Evolutionary conservation across 129 eudicot genomes (phyloP).

Genomic region (Flaveria trinervia): DNA sequence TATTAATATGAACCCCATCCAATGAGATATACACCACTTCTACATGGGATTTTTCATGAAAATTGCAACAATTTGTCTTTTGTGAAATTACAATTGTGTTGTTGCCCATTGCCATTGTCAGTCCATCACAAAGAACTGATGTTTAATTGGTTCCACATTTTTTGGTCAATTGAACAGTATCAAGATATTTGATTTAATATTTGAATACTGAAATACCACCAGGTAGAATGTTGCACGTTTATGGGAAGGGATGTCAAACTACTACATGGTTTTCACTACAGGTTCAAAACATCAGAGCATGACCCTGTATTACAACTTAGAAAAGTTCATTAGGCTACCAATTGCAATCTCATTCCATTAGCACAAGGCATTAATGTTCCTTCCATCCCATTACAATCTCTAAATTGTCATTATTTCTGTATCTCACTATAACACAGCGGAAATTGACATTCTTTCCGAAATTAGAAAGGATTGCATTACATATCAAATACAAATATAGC

Average conservation of each 20-base stretch:
- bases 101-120: neutral
- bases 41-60: neutral
- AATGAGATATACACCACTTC: neutral
- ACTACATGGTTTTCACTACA: conserved; percentile 19
- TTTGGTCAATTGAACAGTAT: neutral
- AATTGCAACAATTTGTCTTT: neutral
- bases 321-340: neutral
- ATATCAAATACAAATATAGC: neutral
- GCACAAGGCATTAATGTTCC: neutral
- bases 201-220: neutral
- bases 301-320: neutral
- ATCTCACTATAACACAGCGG: neutral
- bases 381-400: neutral
- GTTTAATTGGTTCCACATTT: no score
- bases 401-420: neutral
- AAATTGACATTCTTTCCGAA: neutral
- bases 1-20: neutral
- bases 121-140: neutral
- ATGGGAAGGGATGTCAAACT: neutral
- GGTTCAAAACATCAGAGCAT: neutral
- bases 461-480: neutral
- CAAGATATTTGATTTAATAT: neutral
- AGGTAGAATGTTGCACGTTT: neutral
- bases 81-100: neutral
- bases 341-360: neutral